These are phyloP conservation scores for Termitomyces sp. DNA, from an alignment of 768 basidiomycete genomes.

Conservation along the genomic window DNA sequence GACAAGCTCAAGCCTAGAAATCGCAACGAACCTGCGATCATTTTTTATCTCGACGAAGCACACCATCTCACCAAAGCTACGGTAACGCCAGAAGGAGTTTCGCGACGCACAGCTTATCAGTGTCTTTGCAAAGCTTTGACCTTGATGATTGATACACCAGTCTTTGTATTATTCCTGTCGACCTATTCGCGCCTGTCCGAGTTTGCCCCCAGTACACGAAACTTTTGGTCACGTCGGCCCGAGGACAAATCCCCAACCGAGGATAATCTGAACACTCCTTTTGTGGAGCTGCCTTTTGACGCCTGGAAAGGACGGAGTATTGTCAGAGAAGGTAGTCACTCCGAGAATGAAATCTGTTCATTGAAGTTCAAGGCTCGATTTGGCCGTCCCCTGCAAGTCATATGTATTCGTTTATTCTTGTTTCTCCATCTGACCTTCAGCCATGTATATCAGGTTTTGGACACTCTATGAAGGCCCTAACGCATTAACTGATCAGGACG, in stretches of 20 bases:
- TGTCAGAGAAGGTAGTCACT: background rate
- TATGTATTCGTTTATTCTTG: background rate
- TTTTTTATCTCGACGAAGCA: constrained; percentile 1
- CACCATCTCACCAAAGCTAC: background rate
- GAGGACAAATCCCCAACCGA: no score
- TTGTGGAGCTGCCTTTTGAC: constrained; percentile 8
- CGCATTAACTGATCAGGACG: no score
- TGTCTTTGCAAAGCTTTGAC: constrained; percentile 4
- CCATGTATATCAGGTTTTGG: background rate
- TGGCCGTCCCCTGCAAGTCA: background rate
- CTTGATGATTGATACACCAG: no score
- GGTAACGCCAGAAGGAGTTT: no score
- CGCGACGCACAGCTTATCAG: no score
- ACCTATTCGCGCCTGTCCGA: background rate
- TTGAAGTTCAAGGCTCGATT: background rate
- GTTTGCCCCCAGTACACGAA: no score
- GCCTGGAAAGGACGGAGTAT: background rate
- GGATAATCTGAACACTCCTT: background rate
- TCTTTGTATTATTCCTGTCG: no score
- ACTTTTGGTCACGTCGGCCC: background rate
- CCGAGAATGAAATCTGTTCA: background rate
- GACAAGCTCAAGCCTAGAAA: no score
- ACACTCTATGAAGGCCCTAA: background rate
- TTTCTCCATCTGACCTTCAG: background rate
- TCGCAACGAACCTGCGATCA: background rate